Evolutionary conservation across 2,329 filamentous ascomycete species (phyloP).

Genomic region (Diaporthe helianthi): DNA sequence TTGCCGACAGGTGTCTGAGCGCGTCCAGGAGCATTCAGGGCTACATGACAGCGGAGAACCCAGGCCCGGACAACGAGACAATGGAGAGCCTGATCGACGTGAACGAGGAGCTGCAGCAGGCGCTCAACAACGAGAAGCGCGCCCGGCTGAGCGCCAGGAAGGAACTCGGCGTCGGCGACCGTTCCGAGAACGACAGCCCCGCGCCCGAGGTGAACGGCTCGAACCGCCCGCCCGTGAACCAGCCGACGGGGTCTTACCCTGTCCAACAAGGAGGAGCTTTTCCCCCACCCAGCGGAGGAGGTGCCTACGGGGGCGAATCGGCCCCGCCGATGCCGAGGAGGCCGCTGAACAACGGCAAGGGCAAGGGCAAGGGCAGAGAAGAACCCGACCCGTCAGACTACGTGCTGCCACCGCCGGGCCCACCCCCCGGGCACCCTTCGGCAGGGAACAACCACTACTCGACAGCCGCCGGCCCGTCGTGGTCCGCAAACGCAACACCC

Average conservation of each 20-base stretch:
- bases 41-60: slow-evolving; percentile 83
- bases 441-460: not conserved
- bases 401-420: slow-evolving; percentile 27
- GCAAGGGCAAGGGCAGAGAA: slow-evolving; percentile 42
- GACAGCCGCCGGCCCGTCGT: slow-evolving; percentile 5
- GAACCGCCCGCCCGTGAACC: slow-evolving; percentile 27
- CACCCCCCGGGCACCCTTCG: slow-evolving; percentile 7
- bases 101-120: slow-evolving; percentile 86
- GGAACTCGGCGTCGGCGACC: slow-evolving; percentile 52
- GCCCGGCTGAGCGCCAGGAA: slow-evolving; percentile 72
- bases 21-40: slow-evolving; percentile 83
- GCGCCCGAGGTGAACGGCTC: slow-evolving; percentile 37
- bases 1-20: slow-evolving; percentile 82
- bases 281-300: not conserved
- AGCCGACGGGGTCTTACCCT: slow-evolving; percentile 21
- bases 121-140: slow-evolving; percentile 84
- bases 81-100: slow-evolving; percentile 94
- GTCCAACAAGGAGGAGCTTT: not conserved
- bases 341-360: slow-evolving; percentile 38
- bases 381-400: slow-evolving; percentile 27
- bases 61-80: slow-evolving; percentile 88
- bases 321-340: slow-evolving; percentile 27
- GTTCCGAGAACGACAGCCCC: slow-evolving; percentile 41
- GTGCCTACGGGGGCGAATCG: slow-evolving; percentile 17
- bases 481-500: slow-evolving; percentile 29